Evolutionary conservation across 2,329 filamentous ascomycete genomes (phyloP).

Genomic region (Hypoxylon sp.): DNA sequence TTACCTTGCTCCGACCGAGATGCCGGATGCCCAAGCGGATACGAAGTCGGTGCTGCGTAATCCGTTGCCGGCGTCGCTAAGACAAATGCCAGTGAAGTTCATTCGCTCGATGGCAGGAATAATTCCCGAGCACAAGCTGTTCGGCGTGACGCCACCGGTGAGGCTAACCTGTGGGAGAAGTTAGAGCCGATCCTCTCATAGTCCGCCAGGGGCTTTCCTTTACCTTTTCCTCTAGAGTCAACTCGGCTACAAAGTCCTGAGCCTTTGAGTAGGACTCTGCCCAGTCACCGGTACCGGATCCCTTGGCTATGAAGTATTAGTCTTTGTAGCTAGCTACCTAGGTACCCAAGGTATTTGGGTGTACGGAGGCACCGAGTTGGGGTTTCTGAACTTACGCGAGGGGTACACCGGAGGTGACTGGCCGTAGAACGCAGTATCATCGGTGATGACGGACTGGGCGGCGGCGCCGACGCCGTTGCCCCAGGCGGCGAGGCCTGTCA

Average conservation of each 20-base stretch:
- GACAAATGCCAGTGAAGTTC: conserved; percentile 52
- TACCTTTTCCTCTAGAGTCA: conserved; percentile 52
- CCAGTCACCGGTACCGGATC: conserved; percentile 47
- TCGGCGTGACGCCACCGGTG: conserved; percentile 45
- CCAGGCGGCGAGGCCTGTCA: conserved; percentile 20
- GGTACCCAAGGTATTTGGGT: too few relatives aligned
- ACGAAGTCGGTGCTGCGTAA: conserved; percentile 50
- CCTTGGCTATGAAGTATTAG: conserved; percentile 36
- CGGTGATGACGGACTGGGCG: conserved; percentile 41
- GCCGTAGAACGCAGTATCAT: conserved; percentile 48
- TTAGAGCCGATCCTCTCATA: background rate
- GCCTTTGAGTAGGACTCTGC: conserved; percentile 48
- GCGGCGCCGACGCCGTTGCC: conserved; percentile 6
- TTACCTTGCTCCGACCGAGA: conserved; percentile 64
- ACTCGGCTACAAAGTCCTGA: conserved; percentile 46
- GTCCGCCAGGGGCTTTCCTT: background rate
- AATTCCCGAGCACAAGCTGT: conserved; percentile 52
- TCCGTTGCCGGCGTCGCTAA: conserved; percentile 47
- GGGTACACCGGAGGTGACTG: conserved; percentile 49
- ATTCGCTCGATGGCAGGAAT: conserved; percentile 50
- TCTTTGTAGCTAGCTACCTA: conserved; percentile 32
- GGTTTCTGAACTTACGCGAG: conserved; percentile 39
- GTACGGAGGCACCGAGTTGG: background rate
- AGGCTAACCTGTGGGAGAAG: conserved; percentile 43
- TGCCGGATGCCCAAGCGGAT: conserved; percentile 58